A percentile compares a stretch with the other conserved stretches of the same genome.
Conservation (phyloP, 805 yeast species). For the Candida silvicultrix region DNA sequence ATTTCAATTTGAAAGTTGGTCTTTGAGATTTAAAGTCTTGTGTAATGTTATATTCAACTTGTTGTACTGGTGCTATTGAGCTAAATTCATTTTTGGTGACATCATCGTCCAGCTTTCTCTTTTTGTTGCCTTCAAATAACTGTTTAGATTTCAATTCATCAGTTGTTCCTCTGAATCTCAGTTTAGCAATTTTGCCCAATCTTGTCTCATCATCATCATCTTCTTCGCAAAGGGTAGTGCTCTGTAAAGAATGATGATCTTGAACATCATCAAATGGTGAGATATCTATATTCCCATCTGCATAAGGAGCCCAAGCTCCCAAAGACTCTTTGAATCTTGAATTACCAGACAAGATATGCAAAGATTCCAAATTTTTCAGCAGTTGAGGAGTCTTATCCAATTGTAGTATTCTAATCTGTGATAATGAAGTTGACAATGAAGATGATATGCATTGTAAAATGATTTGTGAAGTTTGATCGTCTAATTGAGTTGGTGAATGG, state of each 20-base stretch:
- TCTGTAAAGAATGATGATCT: conserved; percentile 33
- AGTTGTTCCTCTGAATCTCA: conserved; percentile 56
- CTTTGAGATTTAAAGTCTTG: conserved; percentile 21
- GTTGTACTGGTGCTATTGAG: conserved; percentile 55
- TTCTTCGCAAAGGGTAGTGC: too few relatives aligned
- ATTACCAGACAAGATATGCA: conserved; percentile 53
- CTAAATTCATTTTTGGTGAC: conserved; percentile 30
- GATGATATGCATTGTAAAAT: conserved; percentile 57
- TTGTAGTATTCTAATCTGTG: conserved; percentile 32
- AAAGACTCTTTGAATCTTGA: conserved; percentile 56
- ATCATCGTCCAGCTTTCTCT: conserved; percentile 11
- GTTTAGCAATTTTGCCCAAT: conserved; percentile 36
- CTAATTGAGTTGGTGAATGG: conserved; percentile 37
- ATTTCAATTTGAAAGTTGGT: conserved; percentile 20
- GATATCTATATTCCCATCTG: conserved; percentile 58
- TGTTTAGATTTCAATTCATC: conserved; percentile 29
- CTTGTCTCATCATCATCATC: conserved; percentile 16
- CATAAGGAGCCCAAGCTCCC: conserved; percentile 73
- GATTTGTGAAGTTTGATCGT: conserved; percentile 41
- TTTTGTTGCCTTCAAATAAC: conserved; percentile 32
- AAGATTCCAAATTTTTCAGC: conserved; percentile 43
- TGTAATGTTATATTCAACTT: conserved; percentile 37
- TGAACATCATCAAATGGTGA: conserved; percentile 48
- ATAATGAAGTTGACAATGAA: conserved; percentile 37
- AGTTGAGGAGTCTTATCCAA: conserved; percentile 23